Conservation (phyloP, 108 stramenopile species). For the Ochromonas danica region DNA sequence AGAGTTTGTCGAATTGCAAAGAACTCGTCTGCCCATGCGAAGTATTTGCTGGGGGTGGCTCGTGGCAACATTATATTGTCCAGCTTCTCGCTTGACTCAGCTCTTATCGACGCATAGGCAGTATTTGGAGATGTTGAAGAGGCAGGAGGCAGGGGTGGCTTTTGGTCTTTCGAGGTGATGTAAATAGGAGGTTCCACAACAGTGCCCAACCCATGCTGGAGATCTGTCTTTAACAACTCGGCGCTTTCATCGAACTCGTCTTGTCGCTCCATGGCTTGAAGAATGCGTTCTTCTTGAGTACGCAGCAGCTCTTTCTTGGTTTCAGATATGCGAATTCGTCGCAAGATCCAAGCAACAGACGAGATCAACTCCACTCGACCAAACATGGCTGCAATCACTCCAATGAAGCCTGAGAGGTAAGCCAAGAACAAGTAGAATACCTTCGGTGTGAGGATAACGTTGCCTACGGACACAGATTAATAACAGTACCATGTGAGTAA, state of each 20-base stretch:
- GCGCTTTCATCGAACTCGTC: slow-evolving; percentile 13
- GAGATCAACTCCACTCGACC: slow-evolving; percentile 4
- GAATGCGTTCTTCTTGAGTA: slow-evolving; percentile 15
- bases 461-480: not conserved
- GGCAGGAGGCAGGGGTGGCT: slow-evolving; percentile 12
- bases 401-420: not conserved
- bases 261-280: slow-evolving; percentile 14
- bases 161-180: slow-evolving; percentile 15
- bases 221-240: slow-evolving; percentile 15
- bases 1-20: slow-evolving; percentile 16
- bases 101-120: slow-evolving; percentile 14
- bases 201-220: slow-evolving; percentile 13
- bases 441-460: not conserved
- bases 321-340: slow-evolving; percentile 15
- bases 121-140: slow-evolving; percentile 16
- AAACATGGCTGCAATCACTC: not conserved
- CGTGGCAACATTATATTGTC: slow-evolving; percentile 15
- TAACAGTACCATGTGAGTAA: not conserved
- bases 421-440: not conserved
- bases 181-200: slow-evolving; percentile 15
- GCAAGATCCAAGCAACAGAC: slow-evolving; percentile 14
- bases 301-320: slow-evolving; percentile 13
- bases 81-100: slow-evolving; percentile 13
- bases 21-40: slow-evolving; percentile 13
- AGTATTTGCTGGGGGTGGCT: slow-evolving; percentile 13